Percentiles rank a stretch among this genome's conserved stretches.
phyloP scores from a whole-genome alignment of 352 stramenopile species.

The Phytophthora tubulina region DNA sequence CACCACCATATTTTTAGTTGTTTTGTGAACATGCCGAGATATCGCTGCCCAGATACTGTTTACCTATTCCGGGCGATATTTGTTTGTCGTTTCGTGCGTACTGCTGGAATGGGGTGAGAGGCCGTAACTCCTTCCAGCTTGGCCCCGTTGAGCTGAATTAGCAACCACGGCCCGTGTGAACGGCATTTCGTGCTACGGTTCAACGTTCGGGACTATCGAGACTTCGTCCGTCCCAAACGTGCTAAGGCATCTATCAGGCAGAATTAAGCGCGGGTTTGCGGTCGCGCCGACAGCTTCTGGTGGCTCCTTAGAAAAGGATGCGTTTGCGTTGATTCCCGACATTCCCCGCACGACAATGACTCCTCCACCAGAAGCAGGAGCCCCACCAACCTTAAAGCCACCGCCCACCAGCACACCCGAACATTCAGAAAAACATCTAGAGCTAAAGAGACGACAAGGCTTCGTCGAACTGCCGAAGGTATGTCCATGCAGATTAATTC shows the following conservation, averaged over 20 bases:
- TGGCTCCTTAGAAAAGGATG: constrained; percentile 51
- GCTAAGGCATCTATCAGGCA: constrained; percentile 35
- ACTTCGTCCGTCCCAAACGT: constrained; percentile 19
- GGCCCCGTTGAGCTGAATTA: constrained; percentile 21
- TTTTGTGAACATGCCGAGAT: not conserved
- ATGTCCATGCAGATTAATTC: not conserved
- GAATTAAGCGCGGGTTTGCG: constrained; percentile 49
- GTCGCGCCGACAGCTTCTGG: constrained; percentile 45
- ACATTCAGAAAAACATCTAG: constrained; percentile 17
- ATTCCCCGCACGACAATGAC: constrained; percentile 42
- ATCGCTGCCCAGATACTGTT: constrained; percentile 3
- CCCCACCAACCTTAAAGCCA: constrained; percentile 7
- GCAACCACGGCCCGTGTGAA: constrained; percentile 19
- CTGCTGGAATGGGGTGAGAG: constrained; percentile 10
- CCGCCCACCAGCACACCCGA: not conserved
- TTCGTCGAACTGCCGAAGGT: constrained; percentile 31
- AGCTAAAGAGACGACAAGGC: constrained; percentile 32
- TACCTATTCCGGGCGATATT: constrained; percentile 27
- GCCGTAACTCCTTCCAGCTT: constrained; percentile 31
- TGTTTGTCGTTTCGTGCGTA: constrained; percentile 21
- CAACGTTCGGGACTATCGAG: constrained; percentile 30
- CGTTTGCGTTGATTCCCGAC: constrained; percentile 47
- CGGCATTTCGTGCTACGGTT: constrained; percentile 35
- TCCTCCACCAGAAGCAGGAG: constrained; percentile 43
- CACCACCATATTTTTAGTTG: constrained; percentile 7